These are phyloP conservation scores for Craterostigma plantagineum DNA, from an alignment of 257 asterid species.

Conservation along the genomic window DNA sequence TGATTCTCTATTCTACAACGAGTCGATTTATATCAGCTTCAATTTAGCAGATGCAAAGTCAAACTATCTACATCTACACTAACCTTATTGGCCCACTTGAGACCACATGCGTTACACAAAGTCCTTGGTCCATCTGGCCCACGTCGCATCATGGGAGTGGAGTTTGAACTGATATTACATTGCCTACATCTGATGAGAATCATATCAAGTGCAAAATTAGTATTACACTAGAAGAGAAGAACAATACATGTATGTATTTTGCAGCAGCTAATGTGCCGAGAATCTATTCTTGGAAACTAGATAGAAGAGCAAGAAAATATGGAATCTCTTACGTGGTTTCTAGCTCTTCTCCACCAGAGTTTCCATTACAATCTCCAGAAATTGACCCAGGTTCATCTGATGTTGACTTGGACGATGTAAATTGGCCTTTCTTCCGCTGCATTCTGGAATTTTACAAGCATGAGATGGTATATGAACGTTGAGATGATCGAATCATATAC, in stretches of 20 bases:
- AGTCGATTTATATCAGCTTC: no score
- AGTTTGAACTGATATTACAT: slow-evolving; percentile 79
- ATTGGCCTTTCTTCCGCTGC: slow-evolving; percentile 99
- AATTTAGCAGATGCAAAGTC: no score
- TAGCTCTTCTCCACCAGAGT: slow-evolving; percentile 57
- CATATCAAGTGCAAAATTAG: slow-evolving; percentile 6
- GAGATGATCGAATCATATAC: no score
- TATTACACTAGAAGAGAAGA: slow-evolving; percentile 2
- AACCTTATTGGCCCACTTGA: slow-evolving; percentile 91
- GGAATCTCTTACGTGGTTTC: slow-evolving; percentile 61
- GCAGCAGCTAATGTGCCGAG: no score
- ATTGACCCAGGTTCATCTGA: slow-evolving; percentile 73
- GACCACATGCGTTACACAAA: slow-evolving; percentile 69
- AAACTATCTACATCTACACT: not conserved
- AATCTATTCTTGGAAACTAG: no score
- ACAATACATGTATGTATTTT: not conserved
- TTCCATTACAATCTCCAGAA: slow-evolving; percentile 63
- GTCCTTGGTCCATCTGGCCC: slow-evolving; percentile 72
- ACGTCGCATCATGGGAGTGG: slow-evolving; percentile 98
- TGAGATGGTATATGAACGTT: not conserved
- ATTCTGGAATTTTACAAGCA: slow-evolving; percentile 31
- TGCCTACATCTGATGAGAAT: slow-evolving; percentile 52
- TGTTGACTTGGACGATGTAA: slow-evolving; percentile 66
- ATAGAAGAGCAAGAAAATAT: not conserved
- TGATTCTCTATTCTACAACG: no score